A percentile compares a stretch with the other conserved stretches of the same genome.
phyloP scores from a whole-genome alignment of 2,329 filamentous ascomycete genomes.

The Xylaria hypoxylon region DNA sequence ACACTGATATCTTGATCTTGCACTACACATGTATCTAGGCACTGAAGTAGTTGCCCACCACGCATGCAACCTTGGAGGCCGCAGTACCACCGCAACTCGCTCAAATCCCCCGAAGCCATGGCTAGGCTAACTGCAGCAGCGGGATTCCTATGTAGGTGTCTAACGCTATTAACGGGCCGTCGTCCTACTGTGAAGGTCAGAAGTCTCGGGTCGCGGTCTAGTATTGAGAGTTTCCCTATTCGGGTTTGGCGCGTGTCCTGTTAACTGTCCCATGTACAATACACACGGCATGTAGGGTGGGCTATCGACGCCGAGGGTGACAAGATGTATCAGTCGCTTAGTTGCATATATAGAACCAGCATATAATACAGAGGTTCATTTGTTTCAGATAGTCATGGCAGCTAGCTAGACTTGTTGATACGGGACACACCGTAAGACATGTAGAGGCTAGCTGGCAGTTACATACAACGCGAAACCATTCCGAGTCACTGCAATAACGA shows the following conservation, averaged over 20 bases:
- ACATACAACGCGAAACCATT: background rate
- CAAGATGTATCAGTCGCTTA: conserved; percentile 7
- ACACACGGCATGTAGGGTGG: background rate
- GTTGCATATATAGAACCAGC: conserved; percentile 16
- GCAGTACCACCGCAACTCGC: conserved; percentile 10
- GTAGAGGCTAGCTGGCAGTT: background rate
- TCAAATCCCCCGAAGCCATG: conserved; percentile 5
- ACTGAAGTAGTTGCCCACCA: background rate
- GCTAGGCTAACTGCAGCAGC: conserved; percentile 19
- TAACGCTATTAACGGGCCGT: background rate
- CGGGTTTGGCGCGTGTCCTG: background rate
- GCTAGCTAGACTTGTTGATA: background rate
- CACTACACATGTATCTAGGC: background rate
- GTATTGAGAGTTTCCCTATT: background rate
- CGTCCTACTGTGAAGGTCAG: background rate
- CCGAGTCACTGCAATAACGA: background rate
- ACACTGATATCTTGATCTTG: background rate
- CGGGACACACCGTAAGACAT: background rate
- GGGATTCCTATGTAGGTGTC: conserved; percentile 1
- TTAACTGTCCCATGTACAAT: background rate
- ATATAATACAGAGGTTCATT: background rate
- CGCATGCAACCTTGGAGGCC: background rate
- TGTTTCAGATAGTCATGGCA: background rate
- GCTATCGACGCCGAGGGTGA: background rate
- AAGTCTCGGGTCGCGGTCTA: conserved; percentile 2